Evolutionary conservation across 331 rosid genomes (phyloP), one percentile per base, ranked within the genome.

Genomic region (Phaseolus coccineus): DNA sequence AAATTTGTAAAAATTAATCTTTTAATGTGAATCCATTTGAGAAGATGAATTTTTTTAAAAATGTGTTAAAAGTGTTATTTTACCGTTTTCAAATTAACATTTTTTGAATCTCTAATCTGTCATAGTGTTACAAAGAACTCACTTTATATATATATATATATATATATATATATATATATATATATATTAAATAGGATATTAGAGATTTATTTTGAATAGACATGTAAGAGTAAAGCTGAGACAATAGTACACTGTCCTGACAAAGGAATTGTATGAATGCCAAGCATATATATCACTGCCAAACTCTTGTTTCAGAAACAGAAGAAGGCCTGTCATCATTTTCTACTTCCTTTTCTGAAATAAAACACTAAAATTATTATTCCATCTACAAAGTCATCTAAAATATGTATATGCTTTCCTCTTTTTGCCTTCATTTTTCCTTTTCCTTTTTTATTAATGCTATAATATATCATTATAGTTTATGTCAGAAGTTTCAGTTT

Each of bases 191-290:
- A 19, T 19, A 19, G 22, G 22, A 19, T 19, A 19, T 19, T 19
- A 19, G 22, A 19, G 22, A 19, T 19, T 19, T 19, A 19, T 19
- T 19, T 19, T 19, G 22, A 19, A 51, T 37, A 30, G 12, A 65
- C 65, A 28, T 37, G 76, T 5, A 47, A 55, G 48, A 67, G 6
- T 68, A 81, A 75, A 68, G 85, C 35, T 76, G 79, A 46, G 61
- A 15, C 5, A 50, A 61, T 40, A 39, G 80, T 77, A 76, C 77
- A 12, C 6, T 73, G 10, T 59, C 53, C 80, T 70, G 63, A 71
- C 77, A 48, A 35, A 68, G 53, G 33, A 70, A 51, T 69, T 81
- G 37, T 37, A 70, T 75, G 78, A 84, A 74, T 79, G 71, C 55
- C 70, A 70, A 74, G 51, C 75, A 70, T 33, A 19, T 35, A 5